Evolutionary conservation across 2,329 filamentous ascomycete species (phyloP).

Genomic region (Grosmannia clavigera): DNA sequence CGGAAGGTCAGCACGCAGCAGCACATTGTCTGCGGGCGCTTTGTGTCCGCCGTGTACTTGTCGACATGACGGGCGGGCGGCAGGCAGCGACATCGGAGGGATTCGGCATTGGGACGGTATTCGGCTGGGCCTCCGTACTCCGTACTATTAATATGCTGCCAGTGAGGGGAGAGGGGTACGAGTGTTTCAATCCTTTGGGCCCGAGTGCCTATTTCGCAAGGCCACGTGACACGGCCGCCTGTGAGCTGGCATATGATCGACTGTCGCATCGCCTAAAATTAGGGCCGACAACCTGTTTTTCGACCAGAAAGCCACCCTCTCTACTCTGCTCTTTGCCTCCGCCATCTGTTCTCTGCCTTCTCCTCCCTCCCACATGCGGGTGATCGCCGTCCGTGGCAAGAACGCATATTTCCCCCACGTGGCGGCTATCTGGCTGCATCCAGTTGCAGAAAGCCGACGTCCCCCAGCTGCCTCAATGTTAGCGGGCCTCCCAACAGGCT

Average conservation of each 20-base stretch:
- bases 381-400: background rate
- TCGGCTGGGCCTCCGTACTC: background rate
- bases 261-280: background rate
- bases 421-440: background rate
- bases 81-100: background rate
- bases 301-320: too few relatives aligned
- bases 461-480: background rate
- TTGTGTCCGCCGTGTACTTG: conserved; percentile 75
- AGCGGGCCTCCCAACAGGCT: background rate
- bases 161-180: too few relatives aligned
- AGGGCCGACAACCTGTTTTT: background rate
- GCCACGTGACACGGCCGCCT: too few relatives aligned
- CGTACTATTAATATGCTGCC: too few relatives aligned
- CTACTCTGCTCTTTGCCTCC: background rate
- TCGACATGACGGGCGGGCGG: conserved; percentile 6
- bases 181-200: too few relatives aligned
- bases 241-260: background rate
- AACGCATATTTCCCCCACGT: background rate
- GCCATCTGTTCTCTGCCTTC: background rate
- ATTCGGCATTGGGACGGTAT: background rate
- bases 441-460: background rate
- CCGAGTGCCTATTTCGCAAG: too few relatives aligned
- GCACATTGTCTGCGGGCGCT: conserved; percentile 73
- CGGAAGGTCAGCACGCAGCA: conserved; percentile 70
- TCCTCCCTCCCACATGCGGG: background rate